These are phyloP conservation scores for Tolypocladium ophioglossoides DNA, from an alignment of 2,329 filamentous ascomycete genomes.

Conservation along the genomic window DNA sequence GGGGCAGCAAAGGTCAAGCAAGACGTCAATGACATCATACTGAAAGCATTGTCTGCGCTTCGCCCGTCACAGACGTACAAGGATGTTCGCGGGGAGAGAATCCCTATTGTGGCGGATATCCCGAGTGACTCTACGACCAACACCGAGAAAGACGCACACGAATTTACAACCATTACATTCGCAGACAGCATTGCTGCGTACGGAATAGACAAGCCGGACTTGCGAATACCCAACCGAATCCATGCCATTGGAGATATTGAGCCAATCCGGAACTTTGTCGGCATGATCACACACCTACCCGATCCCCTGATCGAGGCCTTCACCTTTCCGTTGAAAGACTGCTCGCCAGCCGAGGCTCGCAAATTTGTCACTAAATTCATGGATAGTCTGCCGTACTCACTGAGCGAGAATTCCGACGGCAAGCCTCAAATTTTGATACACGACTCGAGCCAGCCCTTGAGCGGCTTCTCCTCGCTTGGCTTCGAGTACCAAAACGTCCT, in stretches of 20 bases:
- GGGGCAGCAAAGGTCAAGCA: slow-evolving; percentile 30
- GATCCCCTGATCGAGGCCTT: slow-evolving; percentile 67
- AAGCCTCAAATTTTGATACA: slow-evolving; percentile 69
- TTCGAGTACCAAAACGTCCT: slow-evolving; percentile 49
- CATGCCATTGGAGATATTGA: slow-evolving; percentile 48
- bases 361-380: slow-evolving; percentile 62
- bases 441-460: slow-evolving; percentile 62
- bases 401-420: slow-evolving; percentile 62
- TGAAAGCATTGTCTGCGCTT: slow-evolving; percentile 16
- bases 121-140: slow-evolving; percentile 3
- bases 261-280: slow-evolving; percentile 49
- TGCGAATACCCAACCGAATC: slow-evolving; percentile 63
- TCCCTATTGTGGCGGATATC: slow-evolving; percentile 20
- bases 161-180: slow-evolving; percentile 24
- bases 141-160: slow-evolving; percentile 15
- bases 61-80: slow-evolving; percentile 46
- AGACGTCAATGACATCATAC: slow-evolving; percentile 24
- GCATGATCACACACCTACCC: slow-evolving; percentile 62
- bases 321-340: slow-evolving; percentile 48
- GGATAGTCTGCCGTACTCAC: slow-evolving; percentile 46
- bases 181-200: slow-evolving; percentile 58
- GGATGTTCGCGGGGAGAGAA: slow-evolving; percentile 33
- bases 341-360: slow-evolving; percentile 40
- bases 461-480: slow-evolving; percentile 68
- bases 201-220: slow-evolving; percentile 87